A percentile compares a stretch with the other conserved stretches of the same genome.
phyloP scores from a whole-genome alignment of 352 stramenopile genomes.

The Halophytophthora polymorphica region DNA sequence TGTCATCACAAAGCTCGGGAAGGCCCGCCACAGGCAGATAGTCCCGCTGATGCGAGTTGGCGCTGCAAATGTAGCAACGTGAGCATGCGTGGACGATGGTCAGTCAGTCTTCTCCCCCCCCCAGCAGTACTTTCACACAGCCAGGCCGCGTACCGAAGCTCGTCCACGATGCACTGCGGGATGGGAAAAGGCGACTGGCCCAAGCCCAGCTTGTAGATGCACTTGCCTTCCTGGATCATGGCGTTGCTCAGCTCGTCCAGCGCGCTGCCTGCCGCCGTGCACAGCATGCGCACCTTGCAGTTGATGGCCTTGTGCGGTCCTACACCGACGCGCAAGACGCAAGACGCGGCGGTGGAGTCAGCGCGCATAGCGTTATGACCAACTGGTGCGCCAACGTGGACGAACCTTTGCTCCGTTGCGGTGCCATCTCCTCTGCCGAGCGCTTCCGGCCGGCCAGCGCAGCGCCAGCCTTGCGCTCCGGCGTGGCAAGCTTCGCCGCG shows the following conservation, averaged over 20 bases:
- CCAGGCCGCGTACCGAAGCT: conserved; percentile 52
- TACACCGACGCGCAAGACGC: conserved; percentile 9
- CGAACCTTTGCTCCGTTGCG: conserved; percentile 27
- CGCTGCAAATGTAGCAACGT: conserved; percentile 20
- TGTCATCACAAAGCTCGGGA: conserved; percentile 70
- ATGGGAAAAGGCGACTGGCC: conserved; percentile 87
- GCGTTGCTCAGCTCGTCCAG: conserved; percentile 86
- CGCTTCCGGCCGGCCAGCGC: conserved; percentile 38
- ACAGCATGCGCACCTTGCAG: conserved; percentile 85
- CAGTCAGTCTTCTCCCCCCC: conserved; percentile 1
- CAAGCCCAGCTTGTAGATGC: conserved; percentile 83
- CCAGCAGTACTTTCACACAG: conserved; percentile 2
- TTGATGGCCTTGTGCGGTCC: conserved; percentile 83
- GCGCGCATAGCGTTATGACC: background rate
- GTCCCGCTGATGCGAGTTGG: conserved; percentile 78
- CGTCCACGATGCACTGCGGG: conserved; percentile 84
- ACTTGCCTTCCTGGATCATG: conserved; percentile 75
- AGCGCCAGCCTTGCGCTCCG: background rate
- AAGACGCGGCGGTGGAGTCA: background rate
- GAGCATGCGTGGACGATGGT: background rate
- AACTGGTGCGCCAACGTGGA: background rate
- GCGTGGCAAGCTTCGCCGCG: background rate
- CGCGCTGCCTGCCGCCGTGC: conserved; percentile 69
- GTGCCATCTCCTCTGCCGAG: conserved; percentile 36
- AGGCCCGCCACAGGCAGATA: conserved; percentile 81